phyloP scores from a whole-genome alignment of 1,139 yeast species.

The Kodamaea plutei region DNA sequence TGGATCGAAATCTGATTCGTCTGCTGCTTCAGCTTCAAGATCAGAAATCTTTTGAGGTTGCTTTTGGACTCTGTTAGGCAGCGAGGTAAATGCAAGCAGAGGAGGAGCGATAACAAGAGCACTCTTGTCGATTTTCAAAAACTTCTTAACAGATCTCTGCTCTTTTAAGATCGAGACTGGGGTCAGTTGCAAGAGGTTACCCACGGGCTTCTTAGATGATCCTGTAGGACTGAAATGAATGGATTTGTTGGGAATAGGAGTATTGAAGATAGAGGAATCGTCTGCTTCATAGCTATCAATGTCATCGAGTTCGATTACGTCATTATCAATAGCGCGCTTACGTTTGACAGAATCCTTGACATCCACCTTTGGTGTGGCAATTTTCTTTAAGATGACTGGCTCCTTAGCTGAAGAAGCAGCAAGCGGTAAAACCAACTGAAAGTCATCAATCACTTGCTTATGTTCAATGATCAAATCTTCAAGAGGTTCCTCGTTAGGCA shows the following conservation, averaged over 20 bases:
- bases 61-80: constrained; percentile 1
- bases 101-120: constrained; percentile 10
- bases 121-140: constrained; percentile 20
- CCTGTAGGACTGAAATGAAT: constrained; percentile 31
- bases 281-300: constrained; percentile 12
- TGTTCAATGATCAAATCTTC: constrained; percentile 24
- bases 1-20: constrained; percentile 32
- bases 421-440: constrained; percentile 19
- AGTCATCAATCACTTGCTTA: constrained; percentile 15
- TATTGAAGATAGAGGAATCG: constrained; percentile 18
- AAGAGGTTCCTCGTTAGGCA: constrained; percentile 24
- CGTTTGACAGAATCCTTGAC: constrained; percentile 5
- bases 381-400: constrained; percentile 1
- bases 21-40: constrained; percentile 14
- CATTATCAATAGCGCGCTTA: constrained; percentile 5
- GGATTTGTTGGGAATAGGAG: constrained; percentile 31
- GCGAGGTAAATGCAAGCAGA: constrained; percentile 1
- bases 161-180: constrained; percentile 22
- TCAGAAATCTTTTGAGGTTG: constrained; percentile 6
- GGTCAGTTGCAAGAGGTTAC: constrained; percentile 18
- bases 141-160: constrained; percentile 13
- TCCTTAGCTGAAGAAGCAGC: constrained; percentile 6
- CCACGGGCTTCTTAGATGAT: constrained; percentile 17
- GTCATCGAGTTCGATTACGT: constrained; percentile 8
- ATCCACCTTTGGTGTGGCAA: constrained; percentile 1